Evolutionary conservation across 169 alveolate genomes (phyloP), one percentile per base, ranked within the genome.

Genomic region (Cryptosporidium canis): DNA sequence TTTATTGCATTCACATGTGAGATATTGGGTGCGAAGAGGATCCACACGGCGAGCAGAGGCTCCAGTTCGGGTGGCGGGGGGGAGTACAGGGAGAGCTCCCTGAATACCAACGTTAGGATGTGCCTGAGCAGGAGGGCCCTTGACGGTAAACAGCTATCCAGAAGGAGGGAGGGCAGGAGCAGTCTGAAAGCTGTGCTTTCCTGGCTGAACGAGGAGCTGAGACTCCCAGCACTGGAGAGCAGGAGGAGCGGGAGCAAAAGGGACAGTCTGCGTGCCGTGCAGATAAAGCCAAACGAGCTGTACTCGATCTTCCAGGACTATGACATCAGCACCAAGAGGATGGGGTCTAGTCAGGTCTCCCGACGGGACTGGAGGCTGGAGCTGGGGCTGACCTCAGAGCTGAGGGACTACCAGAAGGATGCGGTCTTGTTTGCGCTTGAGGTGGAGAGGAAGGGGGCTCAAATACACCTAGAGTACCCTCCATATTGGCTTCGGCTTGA

Each of bases 321-420:
- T 61, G 47, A 77, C 9, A 35, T 77, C 9, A 35, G 56, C 3
- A 16, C 44, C 14, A 77, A 77, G n/a, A 77, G 72, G 39, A 16
- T 77, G 43, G 70, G 70, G 14, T 55, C 72, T 21, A 5, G n/a
- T 18, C 63, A 21, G 18, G 18, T 51, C 63, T 18, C n/a, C 29
- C n/a, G 24, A 18, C 12, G 6, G 4, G n/a, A 61, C 44, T 77
- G 87, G 87, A 77, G 11, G 3, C 77, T 39, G 33, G 24, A 39
- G 3, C n/a, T 29, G 18, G 72, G 61, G n/a, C 27, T 77, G 24
- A 5, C 24, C 8, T 41, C 87, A 1, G 61, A 61, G 16, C 70
- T 61, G 18, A 35, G 87, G 24, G 39, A 33, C n/a, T 77, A 77
- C 27, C 87, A 77, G 24, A 77, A 77, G 37, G 87, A 77, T 61